Conservation (phyloP, 768 basidiomycete genomes). For the Pleurotus sapidus region DNA sequence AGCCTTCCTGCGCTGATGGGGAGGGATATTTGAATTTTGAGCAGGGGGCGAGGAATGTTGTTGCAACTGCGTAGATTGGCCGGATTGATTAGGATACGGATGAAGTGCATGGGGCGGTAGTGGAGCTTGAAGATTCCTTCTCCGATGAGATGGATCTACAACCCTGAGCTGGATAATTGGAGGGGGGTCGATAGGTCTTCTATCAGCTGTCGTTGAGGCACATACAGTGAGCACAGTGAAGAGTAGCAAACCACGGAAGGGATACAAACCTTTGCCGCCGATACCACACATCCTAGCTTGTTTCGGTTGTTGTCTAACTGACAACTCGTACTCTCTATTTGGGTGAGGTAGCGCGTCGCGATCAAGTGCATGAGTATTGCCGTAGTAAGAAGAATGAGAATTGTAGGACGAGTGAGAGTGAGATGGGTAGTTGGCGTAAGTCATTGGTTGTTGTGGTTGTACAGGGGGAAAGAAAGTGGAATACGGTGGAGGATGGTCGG, state of each 20-base stretch:
- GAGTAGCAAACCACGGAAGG: not conserved
- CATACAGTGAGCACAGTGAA: not conserved
- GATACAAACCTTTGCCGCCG: conserved; percentile 63
- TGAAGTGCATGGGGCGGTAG: not conserved
- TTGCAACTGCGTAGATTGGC: not conserved
- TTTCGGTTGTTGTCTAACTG: conserved; percentile 87
- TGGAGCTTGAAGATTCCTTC: not conserved
- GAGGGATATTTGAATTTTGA: not conserved
- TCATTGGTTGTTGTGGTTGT: not conserved
- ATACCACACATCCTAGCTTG: conserved; percentile 91
- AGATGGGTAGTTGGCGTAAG: not conserved
- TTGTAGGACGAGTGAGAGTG: not conserved
- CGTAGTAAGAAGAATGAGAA: not conserved
- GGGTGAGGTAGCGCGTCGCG: conserved; percentile 11
- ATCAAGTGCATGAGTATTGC: not conserved
- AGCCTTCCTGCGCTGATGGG: conserved; percentile 2
- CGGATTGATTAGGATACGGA: too few species aligned
- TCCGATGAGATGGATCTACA: conserved; percentile 51
- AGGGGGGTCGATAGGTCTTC: conserved; percentile 95
- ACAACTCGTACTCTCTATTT: conserved; percentile 79
- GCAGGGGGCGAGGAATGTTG: not conserved
- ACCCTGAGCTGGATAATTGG: conserved; percentile 95
- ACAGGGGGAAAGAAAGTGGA: too few species aligned
- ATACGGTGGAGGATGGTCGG: not conserved
- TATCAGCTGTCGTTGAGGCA: conserved; percentile 65